These are phyloP conservation scores for Iberis pinnata DNA, from an alignment of 345 rosid genomes.

Conservation along the genomic window DNA sequence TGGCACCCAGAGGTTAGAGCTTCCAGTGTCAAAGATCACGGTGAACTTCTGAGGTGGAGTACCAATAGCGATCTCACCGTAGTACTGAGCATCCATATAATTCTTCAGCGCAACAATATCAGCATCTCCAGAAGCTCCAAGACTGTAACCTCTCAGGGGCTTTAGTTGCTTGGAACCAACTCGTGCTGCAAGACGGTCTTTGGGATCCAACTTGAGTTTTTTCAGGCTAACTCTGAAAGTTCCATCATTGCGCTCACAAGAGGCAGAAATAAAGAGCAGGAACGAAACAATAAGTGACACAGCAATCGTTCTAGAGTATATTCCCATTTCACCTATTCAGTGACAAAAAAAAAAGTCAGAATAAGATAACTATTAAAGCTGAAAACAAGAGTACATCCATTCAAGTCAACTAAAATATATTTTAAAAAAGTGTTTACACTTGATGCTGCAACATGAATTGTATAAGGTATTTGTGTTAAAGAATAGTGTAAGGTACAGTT, in stretches of 20 bases:
- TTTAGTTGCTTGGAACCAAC: conserved; percentile 46
- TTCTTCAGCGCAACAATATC: conserved; percentile 64
- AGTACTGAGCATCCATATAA: conserved; percentile 87
- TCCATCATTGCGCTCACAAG: conserved; percentile 41
- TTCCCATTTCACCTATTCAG: conserved; percentile 50
- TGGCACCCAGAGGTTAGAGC: conserved; percentile 97
- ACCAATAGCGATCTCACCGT: conserved; percentile 88
- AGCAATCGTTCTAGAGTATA: conserved; percentile 21
- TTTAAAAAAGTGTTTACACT: too few relatives aligned
- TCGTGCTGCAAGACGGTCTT: conserved; percentile 49
- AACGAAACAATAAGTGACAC: conserved; percentile 37
- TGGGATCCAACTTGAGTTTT: conserved; percentile 53
- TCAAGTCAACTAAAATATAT: not conserved
- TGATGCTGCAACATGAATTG: too few relatives aligned
- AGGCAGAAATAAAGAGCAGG: conserved; percentile 37
- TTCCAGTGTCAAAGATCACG: conserved; percentile 89
- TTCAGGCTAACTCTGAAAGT: conserved; percentile 62
- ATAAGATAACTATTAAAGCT: not conserved
- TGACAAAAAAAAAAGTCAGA: conserved; percentile 12
- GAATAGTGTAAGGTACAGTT: conserved; percentile 2
- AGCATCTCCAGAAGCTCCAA: conserved; percentile 34
- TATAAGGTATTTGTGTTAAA: not conserved
- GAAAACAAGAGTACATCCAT: not conserved
- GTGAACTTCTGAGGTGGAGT: conserved; percentile 93
- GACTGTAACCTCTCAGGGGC: conserved; percentile 33